Percentiles rank a stretch among this genome's conserved stretches.
These are phyloP conservation scores for Tritrichomonas foetus DNA, from an alignment of 208 protist species.

Conservation along the genomic window DNA sequence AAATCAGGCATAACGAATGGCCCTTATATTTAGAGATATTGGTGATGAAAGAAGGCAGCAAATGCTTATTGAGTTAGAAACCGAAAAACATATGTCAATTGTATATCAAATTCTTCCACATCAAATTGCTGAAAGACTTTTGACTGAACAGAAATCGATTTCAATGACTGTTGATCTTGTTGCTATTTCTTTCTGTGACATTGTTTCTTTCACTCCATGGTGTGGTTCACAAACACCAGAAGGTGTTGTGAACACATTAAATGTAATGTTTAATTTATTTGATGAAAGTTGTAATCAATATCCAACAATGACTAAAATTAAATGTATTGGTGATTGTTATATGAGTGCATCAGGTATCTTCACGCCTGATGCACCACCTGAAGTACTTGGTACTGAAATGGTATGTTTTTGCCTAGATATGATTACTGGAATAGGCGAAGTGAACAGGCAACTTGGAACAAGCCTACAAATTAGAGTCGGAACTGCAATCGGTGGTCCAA, in stretches of 20 bases:
- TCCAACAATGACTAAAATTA: slow-evolving; percentile 11
- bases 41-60: neutral
- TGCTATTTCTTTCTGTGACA: neutral
- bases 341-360: neutral
- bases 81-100: neutral
- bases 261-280: neutral
- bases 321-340: slow-evolving; percentile 34
- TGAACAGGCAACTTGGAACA: neutral
- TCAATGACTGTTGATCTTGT: neutral
- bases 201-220: neutral
- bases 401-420: neutral
- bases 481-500: neutral
- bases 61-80: neutral
- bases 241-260: neutral
- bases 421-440: neutral
- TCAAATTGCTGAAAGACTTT: neutral
- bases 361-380: neutral
- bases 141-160: neutral
- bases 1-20: neutral
- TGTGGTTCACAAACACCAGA: neutral
- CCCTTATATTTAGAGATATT: neutral
- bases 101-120: neutral
- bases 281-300: neutral
- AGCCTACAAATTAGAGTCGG: neutral
- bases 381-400: neutral